Evolutionary conservation across 495 filamentous ascomycete species (phyloP), one percentile per base, ranked within the genome.

Genomic region (Monascus purpureus): DNA sequence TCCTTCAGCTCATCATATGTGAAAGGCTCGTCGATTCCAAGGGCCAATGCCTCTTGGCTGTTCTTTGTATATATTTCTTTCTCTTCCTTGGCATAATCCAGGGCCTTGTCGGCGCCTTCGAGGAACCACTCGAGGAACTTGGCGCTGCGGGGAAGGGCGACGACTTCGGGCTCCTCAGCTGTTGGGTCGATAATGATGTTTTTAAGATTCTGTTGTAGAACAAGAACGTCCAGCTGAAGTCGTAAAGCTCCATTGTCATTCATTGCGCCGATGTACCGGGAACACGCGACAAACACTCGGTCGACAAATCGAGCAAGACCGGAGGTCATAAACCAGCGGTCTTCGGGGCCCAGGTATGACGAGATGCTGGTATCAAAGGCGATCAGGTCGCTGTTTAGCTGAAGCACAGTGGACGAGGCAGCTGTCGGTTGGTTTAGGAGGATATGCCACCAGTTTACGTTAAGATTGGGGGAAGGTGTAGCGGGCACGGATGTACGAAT

Each of bases 161-260:
- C 75, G 2, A 73, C 63, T n/a, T 72, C 58, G 3, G 42, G 25
- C 13, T 39, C 13, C 8, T 49, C 37, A 3, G 36, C 33, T 11
- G 33, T 33, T 4, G 55, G 47, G 22, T 57, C 48, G 9, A 59
- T 45, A 31, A 63, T 84, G 37, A 97, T 78, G 33, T 90, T 90
- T 55, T 87, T 92, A 32, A 97, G 68, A 41, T 93, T 93, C 43
- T 96, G 92, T 47, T 94, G 87, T 17, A 97, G 59, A 28, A 97
- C 90, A 6, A 93, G 65, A 28, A 96, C 82, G 46, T 96, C 92
- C 17, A 95, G 69, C 43, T 82, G 77, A 65, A 96, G 80, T 5
- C 84, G 70, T 13, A 73, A 67, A 39, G 76, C 82, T 11, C 92
- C 90, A 35, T 76, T 67, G 20, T 57, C 56, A 39, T 92, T 87